Evolutionary conservation across 345 rosid genomes (phyloP).

Genomic region (Bruguiera sexangula): DNA sequence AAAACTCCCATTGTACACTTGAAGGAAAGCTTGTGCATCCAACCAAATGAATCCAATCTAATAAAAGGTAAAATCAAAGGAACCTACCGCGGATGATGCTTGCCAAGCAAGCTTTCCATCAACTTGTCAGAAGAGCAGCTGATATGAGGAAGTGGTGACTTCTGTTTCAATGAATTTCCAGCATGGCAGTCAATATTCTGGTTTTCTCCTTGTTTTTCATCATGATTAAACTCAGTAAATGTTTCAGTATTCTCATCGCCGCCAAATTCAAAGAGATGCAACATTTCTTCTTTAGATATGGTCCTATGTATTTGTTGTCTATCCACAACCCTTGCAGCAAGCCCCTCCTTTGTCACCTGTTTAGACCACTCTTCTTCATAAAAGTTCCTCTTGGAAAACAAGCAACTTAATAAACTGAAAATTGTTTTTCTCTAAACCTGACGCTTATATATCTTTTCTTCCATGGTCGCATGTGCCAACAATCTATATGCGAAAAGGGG

Average conservation of each 20-base stretch:
- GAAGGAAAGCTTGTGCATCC: background rate
- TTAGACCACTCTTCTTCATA: slow-evolving; percentile 24
- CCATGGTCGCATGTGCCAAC: slow-evolving; percentile 98
- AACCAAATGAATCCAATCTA: background rate
- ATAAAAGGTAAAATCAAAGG: background rate
- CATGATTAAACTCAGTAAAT: slow-evolving; percentile 40
- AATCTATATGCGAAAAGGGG: slow-evolving; percentile 96
- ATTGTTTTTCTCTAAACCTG: slow-evolving; percentile 53
- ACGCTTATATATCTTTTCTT: slow-evolving; percentile 97
- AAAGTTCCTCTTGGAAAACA: slow-evolving; percentile 14
- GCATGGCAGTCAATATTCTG: slow-evolving; percentile 22
- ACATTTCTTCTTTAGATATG: slow-evolving; percentile 96
- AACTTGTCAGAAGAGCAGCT: slow-evolving; percentile 81
- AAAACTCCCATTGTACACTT: background rate
- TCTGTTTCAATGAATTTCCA: slow-evolving; percentile 52
- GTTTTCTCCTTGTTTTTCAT: slow-evolving; percentile 31
- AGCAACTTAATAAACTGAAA: slow-evolving; percentile 6
- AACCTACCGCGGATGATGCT: slow-evolving; percentile 71
- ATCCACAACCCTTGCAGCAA: slow-evolving; percentile 99
- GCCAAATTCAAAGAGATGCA: slow-evolving; percentile 96
- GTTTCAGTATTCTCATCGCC: slow-evolving; percentile 76
- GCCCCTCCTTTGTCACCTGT: slow-evolving; percentile 98
- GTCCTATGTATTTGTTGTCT: slow-evolving; percentile 97
- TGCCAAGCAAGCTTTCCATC: slow-evolving; percentile 76
- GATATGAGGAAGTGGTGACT: slow-evolving; percentile 44